Evolutionary conservation across 192 early-diverging fungal species (phyloP), one percentile per base, ranked within the genome.

Genomic region (Dimargaris xerosporica): DNA sequence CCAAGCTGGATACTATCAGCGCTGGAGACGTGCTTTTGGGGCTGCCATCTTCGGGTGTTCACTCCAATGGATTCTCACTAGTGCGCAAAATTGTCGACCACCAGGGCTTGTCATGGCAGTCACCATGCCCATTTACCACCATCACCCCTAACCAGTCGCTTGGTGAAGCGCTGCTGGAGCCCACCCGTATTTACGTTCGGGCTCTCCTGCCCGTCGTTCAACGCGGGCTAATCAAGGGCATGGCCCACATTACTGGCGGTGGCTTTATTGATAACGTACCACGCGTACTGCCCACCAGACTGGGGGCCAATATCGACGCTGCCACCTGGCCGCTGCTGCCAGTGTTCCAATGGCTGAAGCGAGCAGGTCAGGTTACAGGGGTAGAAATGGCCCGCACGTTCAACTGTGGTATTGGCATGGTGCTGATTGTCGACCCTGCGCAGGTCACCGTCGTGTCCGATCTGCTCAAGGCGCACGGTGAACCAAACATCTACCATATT

Each of bases 321-420:
- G 63, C 67, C 0, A 51, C 78, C 0, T 99, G 90, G 85, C 77
- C 78, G 50, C 78, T 98, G 63, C 91, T 89, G 23, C 74, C 83
- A n/a, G 90, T 98, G 54, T 99, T 99, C 78, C 81, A 83, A 68
- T 99, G 96, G 96, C 65, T 98, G 62, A 89, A 90, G 78, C 67
- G 75, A 56, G 78, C 85, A 23, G 96, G 96, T 62, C 45, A 46
- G 41, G 68, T 74, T 17, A 52, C 63, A n/a, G 64, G 71, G 64
- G 87, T 75, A 62, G 96, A 99, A 71, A 85, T 99, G 78, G 85
- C 91, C 9, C 82, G 96, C 54, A 97, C 96, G 0, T 99, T 99
- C 80, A 99, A 99, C 85, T 96, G 94, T 71, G 96, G 96, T 65
- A 90, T 99, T 64, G 96, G 96, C 62, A 96, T 99, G 95, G 88